phyloP scores from a whole-genome alignment of 1,284 basidiomycete species.

The Neolentinus lepideus region DNA sequence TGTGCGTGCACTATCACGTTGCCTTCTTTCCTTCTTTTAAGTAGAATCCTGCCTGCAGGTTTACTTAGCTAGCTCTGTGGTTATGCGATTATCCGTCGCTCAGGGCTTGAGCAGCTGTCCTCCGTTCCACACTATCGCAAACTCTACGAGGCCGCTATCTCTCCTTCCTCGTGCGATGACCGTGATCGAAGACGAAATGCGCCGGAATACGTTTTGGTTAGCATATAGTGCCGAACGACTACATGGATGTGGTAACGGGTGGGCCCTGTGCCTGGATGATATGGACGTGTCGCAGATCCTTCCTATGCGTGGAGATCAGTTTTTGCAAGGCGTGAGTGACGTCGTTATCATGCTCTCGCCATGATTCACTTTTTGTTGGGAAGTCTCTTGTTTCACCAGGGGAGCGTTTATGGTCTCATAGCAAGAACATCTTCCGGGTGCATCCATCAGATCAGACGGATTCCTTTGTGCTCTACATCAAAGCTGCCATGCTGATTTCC shows the following conservation, averaged over 20 bases:
- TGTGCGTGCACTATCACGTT: slow-evolving; percentile 26
- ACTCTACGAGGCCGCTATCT: slow-evolving; percentile 42
- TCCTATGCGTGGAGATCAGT: slow-evolving; percentile 54
- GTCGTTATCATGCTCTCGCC: background rate
- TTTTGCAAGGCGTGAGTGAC: slow-evolving; percentile 48
- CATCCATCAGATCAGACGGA: slow-evolving; percentile 63
- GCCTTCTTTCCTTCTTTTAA: background rate
- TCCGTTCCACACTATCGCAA: slow-evolving; percentile 59
- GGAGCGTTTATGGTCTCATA: slow-evolving; percentile 64
- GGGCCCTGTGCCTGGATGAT: slow-evolving; percentile 66
- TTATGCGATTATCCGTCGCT: slow-evolving; percentile 56
- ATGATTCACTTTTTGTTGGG: slow-evolving; percentile 10
- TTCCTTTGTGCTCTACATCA: slow-evolving; percentile 70
- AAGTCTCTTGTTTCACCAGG: slow-evolving; percentile 46
- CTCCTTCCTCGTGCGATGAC: slow-evolving; percentile 51
- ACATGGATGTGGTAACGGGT: slow-evolving; percentile 60
- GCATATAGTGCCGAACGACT: slow-evolving; percentile 62
- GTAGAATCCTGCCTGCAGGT: background rate
- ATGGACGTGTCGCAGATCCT: slow-evolving; percentile 64
- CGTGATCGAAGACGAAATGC: slow-evolving; percentile 60
- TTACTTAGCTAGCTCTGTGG: slow-evolving; percentile 48
- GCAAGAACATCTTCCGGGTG: slow-evolving; percentile 44
- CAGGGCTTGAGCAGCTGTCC: slow-evolving; percentile 62
- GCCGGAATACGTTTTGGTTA: slow-evolving; percentile 68
- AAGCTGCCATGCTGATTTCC: slow-evolving; percentile 60